Conservation (phyloP, 768 basidiomycete species). For the Sporobolomyces pararoseus region DNA sequence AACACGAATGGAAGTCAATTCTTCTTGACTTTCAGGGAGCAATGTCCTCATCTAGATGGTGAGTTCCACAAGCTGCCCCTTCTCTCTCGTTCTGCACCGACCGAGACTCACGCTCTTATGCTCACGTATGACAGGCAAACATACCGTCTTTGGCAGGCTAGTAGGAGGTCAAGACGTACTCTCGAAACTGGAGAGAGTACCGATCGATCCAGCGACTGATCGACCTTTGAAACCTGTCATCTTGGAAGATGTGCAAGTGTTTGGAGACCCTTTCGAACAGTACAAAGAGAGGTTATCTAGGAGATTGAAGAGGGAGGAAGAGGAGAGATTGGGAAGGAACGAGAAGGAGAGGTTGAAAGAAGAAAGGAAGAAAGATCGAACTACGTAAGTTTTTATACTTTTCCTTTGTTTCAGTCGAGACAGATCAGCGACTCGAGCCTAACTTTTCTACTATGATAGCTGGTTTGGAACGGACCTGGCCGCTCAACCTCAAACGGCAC, state of each 20-base stretch:
- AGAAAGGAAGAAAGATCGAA: slow-evolving; percentile 52
- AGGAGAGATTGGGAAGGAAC: slow-evolving; percentile 47
- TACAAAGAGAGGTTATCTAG: slow-evolving; percentile 77
- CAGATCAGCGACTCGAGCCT: not conserved
- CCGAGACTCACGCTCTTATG: not conserved
- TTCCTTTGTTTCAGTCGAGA: not conserved
- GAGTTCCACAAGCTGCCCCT: slow-evolving; percentile 72
- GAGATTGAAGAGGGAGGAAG: slow-evolving; percentile 53
- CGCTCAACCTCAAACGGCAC: not conserved
- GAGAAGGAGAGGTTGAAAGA: slow-evolving; percentile 41
- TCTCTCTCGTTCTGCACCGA: not conserved
- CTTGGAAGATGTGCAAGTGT: slow-evolving; percentile 43
- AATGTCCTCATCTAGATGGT: slow-evolving; percentile 73
- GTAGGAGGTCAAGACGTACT: slow-evolving; percentile 93
- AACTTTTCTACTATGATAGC: not conserved
- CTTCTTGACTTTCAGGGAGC: slow-evolving; percentile 79
- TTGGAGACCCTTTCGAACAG: slow-evolving; percentile 79
- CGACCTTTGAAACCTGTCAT: slow-evolving; percentile 77
- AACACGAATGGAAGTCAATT: slow-evolving; percentile 87
- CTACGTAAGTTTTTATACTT: slow-evolving; percentile 48
- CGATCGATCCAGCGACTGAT: slow-evolving; percentile 77
- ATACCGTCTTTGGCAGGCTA: slow-evolving; percentile 82
- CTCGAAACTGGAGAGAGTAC: slow-evolving; percentile 73
- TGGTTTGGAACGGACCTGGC: slow-evolving; percentile 83
- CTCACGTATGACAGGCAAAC: slow-evolving; percentile 42